Base-by-base conservation (phyloP, 257 asterid species). In the Handroanthus guayacan region DNA sequence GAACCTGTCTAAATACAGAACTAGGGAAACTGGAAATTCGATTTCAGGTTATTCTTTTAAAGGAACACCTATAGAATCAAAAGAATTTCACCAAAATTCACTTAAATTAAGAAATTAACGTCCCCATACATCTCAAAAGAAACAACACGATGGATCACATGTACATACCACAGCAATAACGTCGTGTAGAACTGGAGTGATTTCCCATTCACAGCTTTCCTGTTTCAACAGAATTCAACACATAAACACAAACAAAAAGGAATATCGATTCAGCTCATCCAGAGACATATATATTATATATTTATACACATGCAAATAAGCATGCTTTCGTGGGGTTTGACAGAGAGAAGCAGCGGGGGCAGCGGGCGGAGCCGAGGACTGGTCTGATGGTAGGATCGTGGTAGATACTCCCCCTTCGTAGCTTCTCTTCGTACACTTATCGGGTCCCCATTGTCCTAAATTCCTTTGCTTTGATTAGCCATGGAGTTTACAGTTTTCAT, bases 321-420 rank as follows among this genome's bases (percentile, higher is more conserved):
- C 71, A 25, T 81, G 86, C 95, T 11, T 84, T 79, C 16, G 82
- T 34, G 16, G 86, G 81, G 72, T 78, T 84, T 65, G 88, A 67
- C 75, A 84, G 94, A 62, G 96, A 92, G 54, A 92, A 87, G 64
- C 96, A 90, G 18, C 96, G 96, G 25, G 97, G 97, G 85, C 96
- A 92, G 25, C 96, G 91, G 57, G 94, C 86, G 13, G 91, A 80
- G 63, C 97, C 96, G 36, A 90, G 91, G 82, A 97, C 97, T 5
- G 98, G 92, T 71, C 86, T 86, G 71, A 89, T 88, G 77, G 97
- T 89, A 44, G 96, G 96, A 75, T 88, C 96, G 70, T 88, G 87
- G 80, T 86, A 79, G 77, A 89, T 86, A 81, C 89, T 87, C 45
- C 96, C 94, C 6, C 83, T 79, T 41, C 91, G 87, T 43, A 92